Conservation (phyloP, 805 yeast genomes). For the Lipomyces kockii region DNA sequence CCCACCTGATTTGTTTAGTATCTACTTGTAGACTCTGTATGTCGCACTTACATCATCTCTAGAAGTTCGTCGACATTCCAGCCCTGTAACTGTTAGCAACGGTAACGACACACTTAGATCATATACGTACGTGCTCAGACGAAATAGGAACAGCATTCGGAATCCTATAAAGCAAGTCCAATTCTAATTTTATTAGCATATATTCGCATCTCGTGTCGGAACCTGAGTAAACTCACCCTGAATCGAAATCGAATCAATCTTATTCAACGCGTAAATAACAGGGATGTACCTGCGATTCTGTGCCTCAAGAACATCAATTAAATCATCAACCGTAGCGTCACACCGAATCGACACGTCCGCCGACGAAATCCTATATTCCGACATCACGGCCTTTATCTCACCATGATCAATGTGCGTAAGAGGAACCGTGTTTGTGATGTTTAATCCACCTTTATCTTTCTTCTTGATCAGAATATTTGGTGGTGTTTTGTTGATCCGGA, state of each 20-base stretch:
- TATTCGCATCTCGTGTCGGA: background rate
- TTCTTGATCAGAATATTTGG: conserved; percentile 91
- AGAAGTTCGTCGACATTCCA: conserved; percentile 96
- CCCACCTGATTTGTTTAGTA: conserved; percentile 57
- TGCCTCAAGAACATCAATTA: conserved; percentile 91
- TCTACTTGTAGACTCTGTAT: background rate
- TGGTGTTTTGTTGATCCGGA: conserved; percentile 83
- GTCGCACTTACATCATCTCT: conserved; percentile 67
- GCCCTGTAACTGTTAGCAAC: conserved; percentile 48
- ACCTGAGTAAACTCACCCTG: conserved; percentile 49
- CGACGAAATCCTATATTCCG: conserved; percentile 90
- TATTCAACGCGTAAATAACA: conserved; percentile 91
- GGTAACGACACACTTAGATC: background rate
- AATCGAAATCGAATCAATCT: conserved; percentile 91
- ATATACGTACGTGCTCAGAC: conserved; percentile 62
- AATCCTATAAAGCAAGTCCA: conserved; percentile 85
- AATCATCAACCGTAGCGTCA: conserved; percentile 96
- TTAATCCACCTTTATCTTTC: conserved; percentile 95
- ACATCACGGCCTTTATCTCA: conserved; percentile 94
- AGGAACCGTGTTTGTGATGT: conserved; percentile 91
- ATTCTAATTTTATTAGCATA: conserved; percentile 52
- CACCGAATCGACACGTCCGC: conserved; percentile 97
- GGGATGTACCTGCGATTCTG: conserved; percentile 92
- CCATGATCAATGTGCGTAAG: conserved; percentile 89
- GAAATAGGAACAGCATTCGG: conserved; percentile 98